Evolutionary conservation across 495 filamentous ascomycete genomes (phyloP), one percentile per base, ranked within the genome.

Genomic region (Daldinia grandis): DNA sequence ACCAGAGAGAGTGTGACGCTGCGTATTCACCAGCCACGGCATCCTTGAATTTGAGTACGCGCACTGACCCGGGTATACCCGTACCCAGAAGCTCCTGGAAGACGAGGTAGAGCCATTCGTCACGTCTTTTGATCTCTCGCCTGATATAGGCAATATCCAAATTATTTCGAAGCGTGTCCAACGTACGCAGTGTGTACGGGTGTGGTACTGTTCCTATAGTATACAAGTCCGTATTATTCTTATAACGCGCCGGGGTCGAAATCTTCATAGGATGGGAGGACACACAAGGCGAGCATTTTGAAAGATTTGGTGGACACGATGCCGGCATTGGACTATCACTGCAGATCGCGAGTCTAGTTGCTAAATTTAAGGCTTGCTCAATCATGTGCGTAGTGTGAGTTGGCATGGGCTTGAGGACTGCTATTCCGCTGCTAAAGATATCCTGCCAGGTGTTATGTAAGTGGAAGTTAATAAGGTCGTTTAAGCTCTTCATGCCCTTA

Each of bases 171-270:
- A 80, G 76, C 56, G 81, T 76, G 50, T 75, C 65, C 4, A 99
- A 81, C 17, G 87, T 85, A 51, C 88, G 82, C 9, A 93, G 80
- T 9, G 94, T 97, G 79, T 92, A 97, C 0, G 95, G 95, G 72
- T 99, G 95, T 0, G 95, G 95, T 5, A 98, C 88, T 7, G 88
- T 91, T 71, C 90, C 93, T 69, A 98, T 92, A 17, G 90, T 92
- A 81, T 93, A 98, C 14, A 89, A 72, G 8, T 81, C 82, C 1
- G 88, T 84, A 9, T 83, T 86, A 74, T 93, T 91, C 38, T 80
- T 80, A 76, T 90, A 91, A 15, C 77, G 79, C 3, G 83, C 72
- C 1, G 88, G 88, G 8, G 88, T 90, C 35, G 79, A 82, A 67
- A 93, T 85, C 62, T 80, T 81, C 68, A 87, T 71, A 2, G 87